Conservation (phyloP, 495 filamentous ascomycete species). For the Hyaloscypha variabilis region DNA sequence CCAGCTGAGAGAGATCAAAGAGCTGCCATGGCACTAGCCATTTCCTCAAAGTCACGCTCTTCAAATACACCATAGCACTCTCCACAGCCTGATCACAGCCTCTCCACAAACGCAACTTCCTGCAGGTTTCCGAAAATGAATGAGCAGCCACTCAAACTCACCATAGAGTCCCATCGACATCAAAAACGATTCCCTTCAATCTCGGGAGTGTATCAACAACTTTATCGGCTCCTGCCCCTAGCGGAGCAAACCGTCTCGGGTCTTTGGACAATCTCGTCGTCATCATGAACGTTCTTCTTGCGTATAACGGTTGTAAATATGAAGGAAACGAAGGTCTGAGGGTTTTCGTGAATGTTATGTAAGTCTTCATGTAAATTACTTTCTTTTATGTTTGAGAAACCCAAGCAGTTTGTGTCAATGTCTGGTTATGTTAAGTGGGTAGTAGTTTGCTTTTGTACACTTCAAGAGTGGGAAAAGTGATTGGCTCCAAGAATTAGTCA, state of each 20-base stretch:
- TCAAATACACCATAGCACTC: background rate
- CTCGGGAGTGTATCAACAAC: constrained; percentile 46
- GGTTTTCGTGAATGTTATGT: background rate
- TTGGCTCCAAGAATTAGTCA: background rate
- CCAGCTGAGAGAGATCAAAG: too few relatives aligned
- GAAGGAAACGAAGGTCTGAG: background rate
- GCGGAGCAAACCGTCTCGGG: constrained; percentile 47
- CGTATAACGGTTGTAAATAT: background rate
- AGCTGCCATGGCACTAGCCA: too few relatives aligned
- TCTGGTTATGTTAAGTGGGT: background rate
- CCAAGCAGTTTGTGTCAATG: too few relatives aligned
- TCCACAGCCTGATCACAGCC: too few relatives aligned
- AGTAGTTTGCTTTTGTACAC: background rate
- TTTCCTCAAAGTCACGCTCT: too few relatives aligned
- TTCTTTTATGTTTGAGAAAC: too few relatives aligned
- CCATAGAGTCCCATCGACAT: constrained; percentile 95
- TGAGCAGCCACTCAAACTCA: constrained; percentile 36
- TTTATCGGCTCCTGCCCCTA: constrained; percentile 35
- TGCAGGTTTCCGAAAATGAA: background rate
- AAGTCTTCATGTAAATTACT: constrained; percentile 4
- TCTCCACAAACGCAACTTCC: background rate
- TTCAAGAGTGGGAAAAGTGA: background rate
- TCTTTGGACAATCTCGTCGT: constrained; percentile 21
- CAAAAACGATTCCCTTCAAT: constrained; percentile 86
- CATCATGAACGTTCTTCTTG: constrained; percentile 24